Percentiles rank a stretch among this genome's conserved stretches.
These are phyloP conservation scores for Penicillium paradoxum DNA, from an alignment of 495 filamentous ascomycete genomes.

Conservation along the genomic window DNA sequence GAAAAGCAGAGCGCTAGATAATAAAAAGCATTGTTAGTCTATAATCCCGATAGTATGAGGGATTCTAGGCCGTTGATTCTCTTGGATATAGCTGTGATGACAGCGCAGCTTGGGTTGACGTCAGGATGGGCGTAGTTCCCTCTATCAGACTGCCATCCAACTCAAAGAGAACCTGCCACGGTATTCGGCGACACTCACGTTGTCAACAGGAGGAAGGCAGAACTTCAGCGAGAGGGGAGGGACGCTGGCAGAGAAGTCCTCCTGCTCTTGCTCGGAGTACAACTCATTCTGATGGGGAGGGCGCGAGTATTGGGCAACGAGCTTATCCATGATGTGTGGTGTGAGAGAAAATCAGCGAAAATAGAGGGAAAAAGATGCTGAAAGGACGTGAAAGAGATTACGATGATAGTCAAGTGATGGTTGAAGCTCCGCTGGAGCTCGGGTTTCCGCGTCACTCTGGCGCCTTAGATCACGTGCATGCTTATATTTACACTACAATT, in stretches of 20 bases:
- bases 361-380: conserved; percentile 6
- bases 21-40: conserved; percentile 1
- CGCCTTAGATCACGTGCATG: conserved; percentile 41
- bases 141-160: background rate
- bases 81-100: conserved; percentile 4
- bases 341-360: background rate
- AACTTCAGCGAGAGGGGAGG: conserved; percentile 83
- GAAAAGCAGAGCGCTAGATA: conserved; percentile 77
- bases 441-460: conserved; percentile 43
- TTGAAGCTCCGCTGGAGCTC: conserved; percentile 35
- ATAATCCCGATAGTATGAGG: background rate
- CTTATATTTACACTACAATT: background rate
- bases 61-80: background rate
- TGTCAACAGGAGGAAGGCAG: conserved; percentile 85
- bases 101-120: conserved; percentile 4
- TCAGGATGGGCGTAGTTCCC: background rate
- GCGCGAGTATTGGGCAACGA: conserved; percentile 84
- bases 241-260: conserved; percentile 61
- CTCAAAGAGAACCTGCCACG: background rate
- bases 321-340: conserved; percentile 71
- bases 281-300: conserved; percentile 67
- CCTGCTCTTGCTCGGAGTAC: conserved; percentile 67
- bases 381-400: conserved; percentile 13
- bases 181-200: conserved; percentile 53
- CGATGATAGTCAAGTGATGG: conserved; percentile 20